Base-by-base conservation (phyloP, 768 basidiomycete genomes). In the Xerocomus spinulosus region DNA sequence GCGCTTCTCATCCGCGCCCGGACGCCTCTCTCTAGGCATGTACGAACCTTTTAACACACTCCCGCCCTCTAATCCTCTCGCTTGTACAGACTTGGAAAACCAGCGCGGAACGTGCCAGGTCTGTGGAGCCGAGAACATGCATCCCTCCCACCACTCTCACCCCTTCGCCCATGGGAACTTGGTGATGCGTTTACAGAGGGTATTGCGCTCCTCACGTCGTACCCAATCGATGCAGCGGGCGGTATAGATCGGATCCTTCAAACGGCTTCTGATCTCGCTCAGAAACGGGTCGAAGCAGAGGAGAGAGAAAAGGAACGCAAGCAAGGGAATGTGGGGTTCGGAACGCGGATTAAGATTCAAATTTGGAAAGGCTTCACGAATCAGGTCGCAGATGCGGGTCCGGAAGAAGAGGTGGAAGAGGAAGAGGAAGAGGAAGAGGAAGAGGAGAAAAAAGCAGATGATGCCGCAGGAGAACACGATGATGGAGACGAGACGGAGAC, bases 181-280 rank as follows among this genome's bases (percentile, higher is more conserved):
- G 76, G 77, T 10, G 82, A 88, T 51, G 80, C 78, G 0, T 88
- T 89, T 58, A 65, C 79, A 42, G 80, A 87, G 55, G 82, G 81
- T 23, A 75, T 86, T 55, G 64, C 76, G 2, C 71, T 87, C 24
- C 74, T 91, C 18, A 82, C 81, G 54, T 62, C 60, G 18, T 91
- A 87, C 64, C 82, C 86, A 20, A 60, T 87, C 32, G 72, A 79
- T 34, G 70, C 75, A 4, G 77, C 80, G 5, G 86, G 87, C 1
- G 87, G 87, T 7, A 74, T 87, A 25, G 88, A 87, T 35, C 71
- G 76, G 34, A 70, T 91, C 10, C 66, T 91, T 13, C 86, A 87
- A 61, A 81, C 77, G 1, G 80, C 85, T 15, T 71, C 67, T 29
- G 85, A 88, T 51, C 68, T 88, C n/a, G 55, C 74, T 8, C 69